phyloP scores from a whole-genome alignment of 2,329 filamentous ascomycete species.

The Leptoxyphium fumago region DNA sequence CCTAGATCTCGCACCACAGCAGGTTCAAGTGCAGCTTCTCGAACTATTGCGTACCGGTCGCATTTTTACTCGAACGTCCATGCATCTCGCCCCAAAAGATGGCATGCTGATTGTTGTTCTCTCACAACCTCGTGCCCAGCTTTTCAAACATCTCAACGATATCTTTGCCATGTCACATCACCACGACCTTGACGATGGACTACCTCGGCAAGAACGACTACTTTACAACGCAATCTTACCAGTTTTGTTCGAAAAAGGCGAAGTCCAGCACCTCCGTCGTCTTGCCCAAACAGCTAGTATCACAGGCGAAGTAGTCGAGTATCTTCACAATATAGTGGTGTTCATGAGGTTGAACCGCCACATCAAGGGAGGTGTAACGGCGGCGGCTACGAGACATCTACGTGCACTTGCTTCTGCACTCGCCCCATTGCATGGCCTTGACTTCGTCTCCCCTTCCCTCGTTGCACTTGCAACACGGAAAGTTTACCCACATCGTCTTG shows the following conservation, averaged over 20 bases:
- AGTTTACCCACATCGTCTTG: constrained; percentile 73
- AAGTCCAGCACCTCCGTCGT: constrained; percentile 44
- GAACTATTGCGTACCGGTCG: constrained; percentile 66
- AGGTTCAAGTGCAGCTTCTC: constrained; percentile 67
- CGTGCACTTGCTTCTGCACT: constrained; percentile 42
- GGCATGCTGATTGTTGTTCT: constrained; percentile 69
- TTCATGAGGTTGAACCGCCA: constrained; percentile 82
- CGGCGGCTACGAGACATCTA: constrained; percentile 66
- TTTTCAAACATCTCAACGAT: constrained; percentile 48
- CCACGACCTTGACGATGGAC: constrained; percentile 58
- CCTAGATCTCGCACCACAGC: constrained; percentile 56
- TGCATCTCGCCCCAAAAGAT: constrained; percentile 58
- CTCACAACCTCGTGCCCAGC: constrained; percentile 18
- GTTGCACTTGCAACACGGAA: constrained; percentile 72
- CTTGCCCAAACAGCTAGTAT: constrained; percentile 45
- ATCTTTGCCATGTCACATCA: constrained; percentile 79
- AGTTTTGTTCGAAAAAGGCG: constrained; percentile 8
- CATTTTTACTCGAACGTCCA: constrained; percentile 59
- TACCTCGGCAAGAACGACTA: constrained; percentile 29
- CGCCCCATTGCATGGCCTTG: constrained; percentile 64
- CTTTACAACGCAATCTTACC: constrained; percentile 20
- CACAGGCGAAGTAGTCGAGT: constrained; percentile 65
- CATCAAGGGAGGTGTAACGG: constrained; percentile 62
- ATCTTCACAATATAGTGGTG: constrained; percentile 73
- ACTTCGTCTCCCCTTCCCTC: constrained; percentile 72